Evolutionary conservation across 176 grass and related monocot genomes (phyloP), one percentile per base, ranked within the genome.

Genomic region (Oryza longistaminata): DNA sequence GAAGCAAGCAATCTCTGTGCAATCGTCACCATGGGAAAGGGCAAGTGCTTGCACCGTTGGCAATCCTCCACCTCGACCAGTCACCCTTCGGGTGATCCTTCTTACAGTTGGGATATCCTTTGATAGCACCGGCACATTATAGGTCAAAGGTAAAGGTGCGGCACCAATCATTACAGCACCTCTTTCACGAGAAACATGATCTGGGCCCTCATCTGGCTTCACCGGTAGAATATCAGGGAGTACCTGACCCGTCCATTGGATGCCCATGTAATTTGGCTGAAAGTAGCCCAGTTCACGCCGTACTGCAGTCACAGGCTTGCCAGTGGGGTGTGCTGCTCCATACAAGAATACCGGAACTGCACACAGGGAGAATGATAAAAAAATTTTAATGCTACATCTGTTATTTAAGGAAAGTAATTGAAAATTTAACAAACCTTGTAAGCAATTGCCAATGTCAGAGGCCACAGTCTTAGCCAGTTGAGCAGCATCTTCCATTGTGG

Each of bases 261-360:
- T 84, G 6, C 45, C 78, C 64, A 21, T 74, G 37, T 75, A 48
- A 29, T 90, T 97, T 62, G 92, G 87, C 27, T 81, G 70, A 52
- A 76, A 94, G 69, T 94, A 94, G 12, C 92, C 92, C 3, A 97
- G 87, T 22, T 92, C 89, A 66, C 92, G 84, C 21, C 94, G 64
- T 37, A 90, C 45, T 72, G 82, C 73, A 75, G 76, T 83, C 6
- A 76, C 82, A 19, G 90, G 66, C 71, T 78, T 91, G 43, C 89
- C 67, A 2, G 40, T 82, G 3, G 82, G 74, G 79, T 92, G 89
- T 25, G 92, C 92, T 72, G 90, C 92, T 25, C 69, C 94, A 58
- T 97, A 97, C 2, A 92, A 76, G 80, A 92, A 97, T 10, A 91
- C 84, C 9, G 94, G 94, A 12, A 97, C 94, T 97, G 82, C 83